phyloP scores from a whole-genome alignment of 208 protist species.

The Trichomonas vaginalis region DNA sequence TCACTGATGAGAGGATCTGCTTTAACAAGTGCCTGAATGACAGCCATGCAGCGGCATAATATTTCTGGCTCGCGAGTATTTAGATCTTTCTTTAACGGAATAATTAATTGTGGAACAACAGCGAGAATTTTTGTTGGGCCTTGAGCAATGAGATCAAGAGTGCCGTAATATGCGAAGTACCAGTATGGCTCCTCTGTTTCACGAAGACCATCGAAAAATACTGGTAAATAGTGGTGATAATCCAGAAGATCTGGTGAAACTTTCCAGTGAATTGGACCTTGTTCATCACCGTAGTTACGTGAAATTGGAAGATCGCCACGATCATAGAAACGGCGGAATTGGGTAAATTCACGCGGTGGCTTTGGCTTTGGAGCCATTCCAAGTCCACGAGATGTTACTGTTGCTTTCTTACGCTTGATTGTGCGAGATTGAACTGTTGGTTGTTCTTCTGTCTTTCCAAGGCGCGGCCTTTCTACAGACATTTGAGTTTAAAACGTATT shows the following conservation, averaged over 20 bases:
- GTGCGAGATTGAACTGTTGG: background rate
- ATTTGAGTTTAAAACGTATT: too few relatives aligned
- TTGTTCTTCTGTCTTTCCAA: constrained; percentile 7
- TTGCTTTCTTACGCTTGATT: background rate
- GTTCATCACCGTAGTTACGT: constrained; percentile 66
- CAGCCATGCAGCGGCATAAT: constrained; percentile 71
- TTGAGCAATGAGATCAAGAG: constrained; percentile 43
- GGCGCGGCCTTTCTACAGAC: background rate
- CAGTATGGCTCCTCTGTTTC: constrained; percentile 85
- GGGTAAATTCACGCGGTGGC: constrained; percentile 40
- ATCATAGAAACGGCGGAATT: constrained; percentile 89
- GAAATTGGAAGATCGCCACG: constrained; percentile 83
- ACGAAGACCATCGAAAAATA: constrained; percentile 91
- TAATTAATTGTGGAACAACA: constrained; percentile 90
- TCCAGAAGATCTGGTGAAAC: constrained; percentile 84
- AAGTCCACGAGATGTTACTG: background rate
- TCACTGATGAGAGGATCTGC: constrained; percentile 75
- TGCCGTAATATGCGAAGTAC: constrained; percentile 62
- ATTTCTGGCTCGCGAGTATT: constrained; percentile 83
- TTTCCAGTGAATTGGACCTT: constrained; percentile 77
- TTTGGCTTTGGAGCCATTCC: background rate
- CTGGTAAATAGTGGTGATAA: constrained; percentile 93
- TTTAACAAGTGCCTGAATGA: constrained; percentile 79
- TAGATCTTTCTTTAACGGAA: constrained; percentile 87
- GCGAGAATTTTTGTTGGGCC: constrained; percentile 78